phyloP scores from a whole-genome alignment of 2,329 filamentous ascomycete species.

The Clonostachys byssicola region DNA sequence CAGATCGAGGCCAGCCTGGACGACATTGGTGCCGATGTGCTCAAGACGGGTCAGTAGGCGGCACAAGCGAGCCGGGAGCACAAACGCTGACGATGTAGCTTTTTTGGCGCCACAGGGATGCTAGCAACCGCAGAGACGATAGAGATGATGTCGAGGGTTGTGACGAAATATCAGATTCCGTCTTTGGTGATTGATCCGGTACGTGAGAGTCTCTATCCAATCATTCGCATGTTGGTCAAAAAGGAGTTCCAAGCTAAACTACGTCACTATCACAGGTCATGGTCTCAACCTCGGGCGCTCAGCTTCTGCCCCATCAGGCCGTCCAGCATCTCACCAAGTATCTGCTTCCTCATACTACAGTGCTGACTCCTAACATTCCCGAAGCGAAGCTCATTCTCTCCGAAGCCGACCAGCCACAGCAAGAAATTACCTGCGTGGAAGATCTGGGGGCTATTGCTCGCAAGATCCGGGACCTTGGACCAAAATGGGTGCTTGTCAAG shows the following conservation, averaged over 20 bases:
- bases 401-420: slow-evolving; percentile 27
- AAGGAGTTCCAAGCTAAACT: background rate
- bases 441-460: slow-evolving; percentile 68
- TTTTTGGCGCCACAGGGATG: slow-evolving; percentile 23
- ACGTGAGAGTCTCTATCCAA: slow-evolving; percentile 3
- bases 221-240: background rate
- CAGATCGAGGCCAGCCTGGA: slow-evolving; percentile 82
- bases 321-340: slow-evolving; percentile 52
- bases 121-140: slow-evolving; percentile 29
- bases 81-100: background rate
- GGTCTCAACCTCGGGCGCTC: slow-evolving; percentile 77
- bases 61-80: background rate
- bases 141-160: slow-evolving; percentile 21
- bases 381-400: slow-evolving; percentile 65
- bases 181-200: slow-evolving; percentile 32
- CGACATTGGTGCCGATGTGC: slow-evolving; percentile 83
- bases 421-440: slow-evolving; percentile 47
- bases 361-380: slow-evolving; percentile 75
- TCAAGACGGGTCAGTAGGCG: slow-evolving; percentile 73
- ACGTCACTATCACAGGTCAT: slow-evolving; percentile 63
- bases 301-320: slow-evolving; percentile 63
- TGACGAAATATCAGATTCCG: slow-evolving; percentile 20
- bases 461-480: slow-evolving; percentile 62
- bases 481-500: slow-evolving; percentile 80
- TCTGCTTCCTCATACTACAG: slow-evolving; percentile 61